These are phyloP conservation scores for Pachysolen tannophilus DNA, from an alignment of 805 yeast genomes.

Conservation along the genomic window DNA sequence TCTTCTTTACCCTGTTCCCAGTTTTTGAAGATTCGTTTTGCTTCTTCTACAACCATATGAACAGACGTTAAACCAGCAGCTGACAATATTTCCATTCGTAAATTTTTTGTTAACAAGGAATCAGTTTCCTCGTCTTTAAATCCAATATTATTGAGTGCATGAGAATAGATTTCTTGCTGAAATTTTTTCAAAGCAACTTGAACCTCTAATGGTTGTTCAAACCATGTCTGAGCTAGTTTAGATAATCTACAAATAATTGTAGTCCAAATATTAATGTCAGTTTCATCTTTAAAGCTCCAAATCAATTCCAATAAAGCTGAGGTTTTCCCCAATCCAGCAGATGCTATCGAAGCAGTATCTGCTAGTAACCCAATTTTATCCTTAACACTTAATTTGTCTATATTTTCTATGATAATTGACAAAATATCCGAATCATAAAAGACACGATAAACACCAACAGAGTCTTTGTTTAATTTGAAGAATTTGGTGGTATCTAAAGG, in stretches of 20 bases:
- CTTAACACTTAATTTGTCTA: slow-evolving; percentile 30
- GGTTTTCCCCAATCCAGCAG: slow-evolving; percentile 34
- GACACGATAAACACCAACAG: slow-evolving; percentile 47
- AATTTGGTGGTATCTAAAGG: slow-evolving; percentile 13
- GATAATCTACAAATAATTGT: slow-evolving; percentile 37
- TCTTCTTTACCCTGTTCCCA: slow-evolving; percentile 22
- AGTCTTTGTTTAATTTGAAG: slow-evolving; percentile 41
- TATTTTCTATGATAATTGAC: slow-evolving; percentile 29
- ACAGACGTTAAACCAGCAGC: slow-evolving; percentile 31
- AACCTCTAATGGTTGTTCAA: slow-evolving; percentile 22
- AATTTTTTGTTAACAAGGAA: slow-evolving; percentile 23
- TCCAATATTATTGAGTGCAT: slow-evolving; percentile 23
- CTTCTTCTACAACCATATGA: slow-evolving; percentile 23
- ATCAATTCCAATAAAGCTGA: slow-evolving; percentile 37
- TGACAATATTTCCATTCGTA: slow-evolving; percentile 31
- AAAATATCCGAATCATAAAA: slow-evolving; percentile 37
- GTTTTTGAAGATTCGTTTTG: slow-evolving; percentile 21
- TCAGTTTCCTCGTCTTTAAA: slow-evolving; percentile 11
- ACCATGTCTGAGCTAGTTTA: slow-evolving; percentile 28
- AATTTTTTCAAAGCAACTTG: slow-evolving; percentile 24
- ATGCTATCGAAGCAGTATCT: slow-evolving; percentile 41
- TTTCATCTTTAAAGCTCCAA: slow-evolving; percentile 24
- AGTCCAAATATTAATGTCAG: slow-evolving; percentile 44
- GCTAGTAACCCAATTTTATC: slow-evolving; percentile 50
- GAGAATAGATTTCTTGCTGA: slow-evolving; percentile 22